Conservation (phyloP, 768 basidiomycete species). For the Rhodotorula babjevae region DNA sequence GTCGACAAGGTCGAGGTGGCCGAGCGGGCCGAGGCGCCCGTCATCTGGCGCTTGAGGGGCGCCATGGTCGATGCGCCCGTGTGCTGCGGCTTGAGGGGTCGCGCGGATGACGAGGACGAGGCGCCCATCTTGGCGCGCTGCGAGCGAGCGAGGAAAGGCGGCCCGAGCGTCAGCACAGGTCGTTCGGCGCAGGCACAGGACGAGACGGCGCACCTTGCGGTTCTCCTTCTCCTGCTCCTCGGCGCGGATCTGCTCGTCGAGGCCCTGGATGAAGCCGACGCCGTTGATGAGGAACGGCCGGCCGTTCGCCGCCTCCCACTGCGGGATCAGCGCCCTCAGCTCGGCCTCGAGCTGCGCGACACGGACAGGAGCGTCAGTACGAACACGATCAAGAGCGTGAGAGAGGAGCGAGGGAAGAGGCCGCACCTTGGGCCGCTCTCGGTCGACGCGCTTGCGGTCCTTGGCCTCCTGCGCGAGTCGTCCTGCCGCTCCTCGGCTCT, state of each 20-base stretch:
- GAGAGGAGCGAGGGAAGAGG: neutral
- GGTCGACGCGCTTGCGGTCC: constrained; percentile 86
- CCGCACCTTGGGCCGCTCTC: constrained; percentile 85
- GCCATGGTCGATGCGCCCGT: constrained; percentile 17
- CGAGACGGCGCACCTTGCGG: constrained; percentile 17
- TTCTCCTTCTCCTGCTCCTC: constrained; percentile 70
- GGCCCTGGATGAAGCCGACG: constrained; percentile 68
- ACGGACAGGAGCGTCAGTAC: neutral
- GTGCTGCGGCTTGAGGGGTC: constrained; percentile 20
- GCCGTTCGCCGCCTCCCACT: constrained; percentile 75
- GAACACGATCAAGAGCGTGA: neutral
- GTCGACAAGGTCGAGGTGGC: neutral
- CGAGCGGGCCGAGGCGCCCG: constrained; percentile 13
- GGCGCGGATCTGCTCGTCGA: constrained; percentile 64
- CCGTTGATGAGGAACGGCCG: constrained; percentile 80
- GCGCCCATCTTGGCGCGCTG: constrained; percentile 24
- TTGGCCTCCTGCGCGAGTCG: constrained; percentile 88
- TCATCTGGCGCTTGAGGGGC: constrained; percentile 38
- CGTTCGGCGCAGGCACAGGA: too few species aligned
- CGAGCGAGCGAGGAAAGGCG: too few species aligned
- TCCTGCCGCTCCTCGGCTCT: constrained; percentile 63
- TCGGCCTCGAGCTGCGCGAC: constrained; percentile 74
- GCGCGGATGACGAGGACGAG: neutral
- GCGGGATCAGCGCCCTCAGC: constrained; percentile 66
- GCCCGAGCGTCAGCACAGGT: neutral